A percentile compares a stretch with the other conserved stretches of the same genome.
Evolutionary conservation across 1,284 basidiomycete genomes (phyloP).

Genomic region (Sporisorium reilianum): DNA sequence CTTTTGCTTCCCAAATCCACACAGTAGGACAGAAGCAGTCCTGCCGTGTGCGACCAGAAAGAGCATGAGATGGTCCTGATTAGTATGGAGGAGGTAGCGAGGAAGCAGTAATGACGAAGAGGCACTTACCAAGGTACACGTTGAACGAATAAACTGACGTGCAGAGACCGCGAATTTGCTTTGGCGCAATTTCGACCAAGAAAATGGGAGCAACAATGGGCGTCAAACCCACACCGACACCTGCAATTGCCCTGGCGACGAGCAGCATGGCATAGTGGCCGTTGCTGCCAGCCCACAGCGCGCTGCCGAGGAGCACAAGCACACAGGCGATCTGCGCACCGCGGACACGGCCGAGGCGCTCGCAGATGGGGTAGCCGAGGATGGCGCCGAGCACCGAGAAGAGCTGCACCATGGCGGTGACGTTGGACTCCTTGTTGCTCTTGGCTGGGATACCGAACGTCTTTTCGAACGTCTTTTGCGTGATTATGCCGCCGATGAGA

Average conservation of each 20-base stretch:
- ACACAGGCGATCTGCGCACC: slow-evolving; percentile 39
- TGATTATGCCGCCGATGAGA: slow-evolving; percentile 46
- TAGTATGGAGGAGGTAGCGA: background rate
- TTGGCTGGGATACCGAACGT: slow-evolving; percentile 31
- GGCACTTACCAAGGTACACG: slow-evolving; percentile 29
- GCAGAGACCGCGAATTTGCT: slow-evolving; percentile 52
- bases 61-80: background rate
- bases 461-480: slow-evolving; percentile 45
- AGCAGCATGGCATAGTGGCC: slow-evolving; percentile 42
- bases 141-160: slow-evolving; percentile 47
- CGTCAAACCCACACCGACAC: slow-evolving; percentile 41
- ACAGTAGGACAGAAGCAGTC: slow-evolving; percentile 32
- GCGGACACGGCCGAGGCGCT: slow-evolving; percentile 39
- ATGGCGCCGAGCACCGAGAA: slow-evolving; percentile 49
- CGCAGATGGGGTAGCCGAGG: slow-evolving; percentile 42
- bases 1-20: slow-evolving; percentile 33
- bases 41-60: too few species aligned
- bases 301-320: slow-evolving; percentile 38
- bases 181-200: slow-evolving; percentile 41
- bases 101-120: too few species aligned
- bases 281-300: slow-evolving; percentile 35
- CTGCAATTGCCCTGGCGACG: slow-evolving; percentile 32
- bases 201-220: slow-evolving; percentile 46
- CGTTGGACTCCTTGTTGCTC: slow-evolving; percentile 43
- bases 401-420: slow-evolving; percentile 52